phyloP scores from a whole-genome alignment of 495 filamentous ascomycete species.

The Aspergillus nidulans region DNA sequence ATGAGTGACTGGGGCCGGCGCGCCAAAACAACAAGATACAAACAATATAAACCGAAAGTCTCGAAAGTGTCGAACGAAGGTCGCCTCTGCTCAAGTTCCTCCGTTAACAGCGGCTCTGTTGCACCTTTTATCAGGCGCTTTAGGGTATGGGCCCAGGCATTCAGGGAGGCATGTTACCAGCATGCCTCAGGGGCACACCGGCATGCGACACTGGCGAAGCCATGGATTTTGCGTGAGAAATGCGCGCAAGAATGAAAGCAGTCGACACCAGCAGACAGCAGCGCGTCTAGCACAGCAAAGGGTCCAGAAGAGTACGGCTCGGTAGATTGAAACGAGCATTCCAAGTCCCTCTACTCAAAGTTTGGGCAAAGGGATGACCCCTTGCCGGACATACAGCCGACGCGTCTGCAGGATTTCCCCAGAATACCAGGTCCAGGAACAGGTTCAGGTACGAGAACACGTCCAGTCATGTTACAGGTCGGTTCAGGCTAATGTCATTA shows the following conservation, averaged over 20 bases:
- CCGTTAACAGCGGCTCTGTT: background rate
- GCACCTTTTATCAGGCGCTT: slow-evolving; percentile 19
- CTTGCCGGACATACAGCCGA: no score
- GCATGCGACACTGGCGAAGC: background rate
- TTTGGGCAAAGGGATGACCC: no score
- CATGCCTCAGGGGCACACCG: slow-evolving; percentile 2
- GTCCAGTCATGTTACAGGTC: no score
- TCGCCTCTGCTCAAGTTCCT: background rate
- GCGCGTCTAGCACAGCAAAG: no score
- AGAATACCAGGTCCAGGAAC: no score
- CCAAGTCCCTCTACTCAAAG: no score
- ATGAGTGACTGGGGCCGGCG: slow-evolving; percentile 11
- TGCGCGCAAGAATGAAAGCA: slow-evolving; percentile 16
- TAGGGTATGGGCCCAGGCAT: background rate
- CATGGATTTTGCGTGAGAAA: slow-evolving; percentile 5
- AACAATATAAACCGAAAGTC: slow-evolving; percentile 1
- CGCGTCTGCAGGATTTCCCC: no score
- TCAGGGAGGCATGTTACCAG: slow-evolving; percentile 12
- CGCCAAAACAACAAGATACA: background rate
- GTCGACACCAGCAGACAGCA: no score
- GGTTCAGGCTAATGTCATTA: no score
- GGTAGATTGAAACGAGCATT: no score
- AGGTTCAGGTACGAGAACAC: no score
- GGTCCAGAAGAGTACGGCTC: no score
- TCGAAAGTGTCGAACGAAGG: background rate